Percentiles rank a stretch among this genome's conserved stretches.
These are phyloP conservation scores for Solanum microdontum DNA, from an alignment of 257 asterid genomes.

Conservation along the genomic window DNA sequence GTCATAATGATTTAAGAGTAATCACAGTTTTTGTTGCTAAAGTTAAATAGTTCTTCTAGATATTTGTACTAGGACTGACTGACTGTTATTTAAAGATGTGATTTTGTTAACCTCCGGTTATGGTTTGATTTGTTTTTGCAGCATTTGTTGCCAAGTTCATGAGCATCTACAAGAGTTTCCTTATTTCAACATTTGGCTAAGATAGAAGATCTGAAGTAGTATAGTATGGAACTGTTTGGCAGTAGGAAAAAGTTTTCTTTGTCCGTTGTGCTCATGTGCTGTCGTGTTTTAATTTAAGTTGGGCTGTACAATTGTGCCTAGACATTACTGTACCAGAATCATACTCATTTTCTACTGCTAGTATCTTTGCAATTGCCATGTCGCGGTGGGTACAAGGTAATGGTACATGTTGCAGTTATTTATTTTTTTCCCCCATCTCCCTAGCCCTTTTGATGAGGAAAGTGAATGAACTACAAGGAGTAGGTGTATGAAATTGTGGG, in stretches of 20 bases:
- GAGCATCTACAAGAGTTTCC: slow-evolving; percentile 93
- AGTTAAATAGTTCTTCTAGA: neutral
- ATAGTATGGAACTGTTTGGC: neutral
- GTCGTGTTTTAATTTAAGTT: neutral
- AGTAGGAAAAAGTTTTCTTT: neutral
- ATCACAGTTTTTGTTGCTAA: neutral
- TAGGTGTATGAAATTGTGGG: neutral
- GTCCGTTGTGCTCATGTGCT: neutral
- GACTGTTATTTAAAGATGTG: neutral
- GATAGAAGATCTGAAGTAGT: neutral
- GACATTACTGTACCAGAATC: neutral
- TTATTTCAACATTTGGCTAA: slow-evolving; percentile 85
- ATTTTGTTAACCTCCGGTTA: neutral
- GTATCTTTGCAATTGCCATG: neutral
- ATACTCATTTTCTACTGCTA: neutral
- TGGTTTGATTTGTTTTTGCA: slow-evolving; percentile 28
- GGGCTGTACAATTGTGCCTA: neutral
- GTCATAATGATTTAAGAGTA: neutral
- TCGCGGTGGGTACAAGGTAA: neutral
- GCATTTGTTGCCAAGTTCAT: slow-evolving; percentile 97
- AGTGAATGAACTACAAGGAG: neutral
- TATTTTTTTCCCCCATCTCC: neutral
- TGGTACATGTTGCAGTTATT: neutral
- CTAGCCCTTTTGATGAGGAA: neutral
- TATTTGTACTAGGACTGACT: neutral